Conservation (phyloP, 805 yeast species). For the Hanseniaspora clermontiae region DNA sequence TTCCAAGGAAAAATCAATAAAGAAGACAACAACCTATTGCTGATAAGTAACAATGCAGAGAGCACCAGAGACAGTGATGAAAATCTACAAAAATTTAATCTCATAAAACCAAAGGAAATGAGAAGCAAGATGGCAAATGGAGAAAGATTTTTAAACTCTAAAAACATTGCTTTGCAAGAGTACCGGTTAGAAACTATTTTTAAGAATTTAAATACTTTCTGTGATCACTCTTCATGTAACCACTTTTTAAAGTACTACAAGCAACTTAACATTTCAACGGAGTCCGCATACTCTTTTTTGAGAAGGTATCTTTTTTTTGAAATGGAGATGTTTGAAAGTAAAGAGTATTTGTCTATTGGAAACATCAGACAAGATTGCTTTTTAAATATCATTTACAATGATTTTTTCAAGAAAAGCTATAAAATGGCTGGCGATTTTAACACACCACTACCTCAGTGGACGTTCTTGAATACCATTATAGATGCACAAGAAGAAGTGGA, state of each 20-base stretch:
- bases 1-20: neutral
- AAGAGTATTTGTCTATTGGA: conserved; percentile 6
- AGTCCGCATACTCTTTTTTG: conserved; percentile 9
- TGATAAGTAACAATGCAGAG: neutral
- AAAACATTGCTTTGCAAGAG: conserved; percentile 12
- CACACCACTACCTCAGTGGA: neutral
- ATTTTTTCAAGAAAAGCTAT: conserved; percentile 2
- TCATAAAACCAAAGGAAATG: neutral
- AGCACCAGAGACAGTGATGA: neutral
- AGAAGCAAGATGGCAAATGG: neutral
- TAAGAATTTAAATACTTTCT: conserved; percentile 15
- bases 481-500: conserved; percentile 4
- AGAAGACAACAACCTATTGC: neutral
- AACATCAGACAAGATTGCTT: conserved; percentile 25
- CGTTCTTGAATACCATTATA: conserved; percentile 6
- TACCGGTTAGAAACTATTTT: conserved; percentile 18
- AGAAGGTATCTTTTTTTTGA: conserved; percentile 24
- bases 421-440: neutral
- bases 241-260: neutral
- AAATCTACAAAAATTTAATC: neutral
- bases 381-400: conserved; percentile 20
- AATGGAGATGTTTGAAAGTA: conserved; percentile 23
- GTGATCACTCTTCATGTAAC: conserved; percentile 17
- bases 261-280: conserved; percentile 14
- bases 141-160: neutral